phyloP scores from a whole-genome alignment of 345 rosid species.

The Rhizophora apiculata region DNA sequence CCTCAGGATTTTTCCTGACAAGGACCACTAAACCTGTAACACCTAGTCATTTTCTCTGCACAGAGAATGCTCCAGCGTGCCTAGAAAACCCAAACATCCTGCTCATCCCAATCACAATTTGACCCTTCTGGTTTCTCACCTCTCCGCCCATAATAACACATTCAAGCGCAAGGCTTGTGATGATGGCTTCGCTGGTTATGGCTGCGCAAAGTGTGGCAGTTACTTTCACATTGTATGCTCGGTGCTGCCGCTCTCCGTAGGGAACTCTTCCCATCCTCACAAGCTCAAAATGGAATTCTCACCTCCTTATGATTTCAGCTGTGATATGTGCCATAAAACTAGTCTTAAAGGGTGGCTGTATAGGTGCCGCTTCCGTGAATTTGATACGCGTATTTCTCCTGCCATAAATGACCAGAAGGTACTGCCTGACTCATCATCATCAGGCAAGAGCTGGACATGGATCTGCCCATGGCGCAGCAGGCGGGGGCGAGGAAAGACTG shows the following conservation, averaged over 20 bases:
- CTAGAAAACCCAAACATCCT: constrained; percentile 35
- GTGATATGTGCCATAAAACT: constrained; percentile 42
- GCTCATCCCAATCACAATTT: constrained; percentile 36
- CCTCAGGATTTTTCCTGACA: constrained; percentile 27
- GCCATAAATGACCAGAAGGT: constrained; percentile 27
- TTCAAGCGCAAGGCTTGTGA: constrained; percentile 42
- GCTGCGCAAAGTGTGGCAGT: constrained; percentile 28
- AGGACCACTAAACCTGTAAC: constrained; percentile 35
- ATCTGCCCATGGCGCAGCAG: neutral
- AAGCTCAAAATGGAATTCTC: constrained; percentile 45
- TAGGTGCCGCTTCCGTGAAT: constrained; percentile 48
- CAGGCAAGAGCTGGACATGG: constrained; percentile 1
- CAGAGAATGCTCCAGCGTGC: constrained; percentile 39
- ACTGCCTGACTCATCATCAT: neutral
- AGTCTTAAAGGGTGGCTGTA: constrained; percentile 45
- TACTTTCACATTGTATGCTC: constrained; percentile 44
- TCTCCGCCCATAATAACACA: constrained; percentile 6
- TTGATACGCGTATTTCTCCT: constrained; percentile 44
- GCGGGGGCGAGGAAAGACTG: neutral
- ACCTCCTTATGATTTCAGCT: constrained; percentile 40
- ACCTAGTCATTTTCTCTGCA: constrained; percentile 47
- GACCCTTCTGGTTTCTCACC: constrained; percentile 26
- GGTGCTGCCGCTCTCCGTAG: constrained; percentile 33
- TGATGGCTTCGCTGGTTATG: constrained; percentile 31
- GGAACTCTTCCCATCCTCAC: constrained; percentile 41